phyloP scores from a whole-genome alignment of 2,329 filamentous ascomycete species.

The Dichotomopilus funicola region DNA sequence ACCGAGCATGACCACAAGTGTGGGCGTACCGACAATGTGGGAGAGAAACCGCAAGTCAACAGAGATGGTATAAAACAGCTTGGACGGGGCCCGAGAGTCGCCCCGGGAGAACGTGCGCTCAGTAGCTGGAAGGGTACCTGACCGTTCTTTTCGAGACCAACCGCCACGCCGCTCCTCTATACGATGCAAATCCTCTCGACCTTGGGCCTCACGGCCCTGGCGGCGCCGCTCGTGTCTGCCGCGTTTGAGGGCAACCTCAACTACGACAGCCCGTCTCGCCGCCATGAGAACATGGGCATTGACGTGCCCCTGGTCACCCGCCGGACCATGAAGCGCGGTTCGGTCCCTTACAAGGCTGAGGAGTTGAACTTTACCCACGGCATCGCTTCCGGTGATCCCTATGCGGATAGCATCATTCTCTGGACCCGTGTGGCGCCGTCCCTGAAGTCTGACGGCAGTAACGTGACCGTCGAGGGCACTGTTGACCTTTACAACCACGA shows the following conservation, averaged over 20 bases:
- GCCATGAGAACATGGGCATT: slow-evolving; percentile 51
- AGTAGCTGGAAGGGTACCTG: neutral
- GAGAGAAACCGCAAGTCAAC: neutral
- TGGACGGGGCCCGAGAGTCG: neutral
- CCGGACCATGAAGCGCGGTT: slow-evolving; percentile 14
- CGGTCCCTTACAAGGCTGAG: slow-evolving; percentile 5
- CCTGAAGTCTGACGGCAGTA: slow-evolving; percentile 38
- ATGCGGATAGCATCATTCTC: slow-evolving; percentile 48
- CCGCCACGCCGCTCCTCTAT: neutral
- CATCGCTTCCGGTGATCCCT: slow-evolving; percentile 41
- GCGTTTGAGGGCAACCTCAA: slow-evolving; percentile 42
- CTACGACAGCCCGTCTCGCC: slow-evolving; percentile 51
- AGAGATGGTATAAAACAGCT: neutral
- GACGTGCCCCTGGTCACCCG: slow-evolving; percentile 34
- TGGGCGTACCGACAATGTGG: neutral
- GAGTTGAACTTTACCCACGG: slow-evolving; percentile 52
- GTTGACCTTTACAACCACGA: slow-evolving; percentile 38
- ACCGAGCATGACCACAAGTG: neutral
- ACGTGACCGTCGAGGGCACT: slow-evolving; percentile 35
- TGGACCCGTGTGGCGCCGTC: slow-evolving; percentile 38
- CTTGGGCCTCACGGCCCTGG: slow-evolving; percentile 5
- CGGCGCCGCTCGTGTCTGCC: slow-evolving; percentile 5
- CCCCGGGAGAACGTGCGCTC: neutral
- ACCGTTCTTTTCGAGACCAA: neutral
- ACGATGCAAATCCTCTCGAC: slow-evolving; percentile 1